These are phyloP conservation scores for Dentipellis sp. DNA, from an alignment of 768 basidiomycete species.

Conservation along the genomic window DNA sequence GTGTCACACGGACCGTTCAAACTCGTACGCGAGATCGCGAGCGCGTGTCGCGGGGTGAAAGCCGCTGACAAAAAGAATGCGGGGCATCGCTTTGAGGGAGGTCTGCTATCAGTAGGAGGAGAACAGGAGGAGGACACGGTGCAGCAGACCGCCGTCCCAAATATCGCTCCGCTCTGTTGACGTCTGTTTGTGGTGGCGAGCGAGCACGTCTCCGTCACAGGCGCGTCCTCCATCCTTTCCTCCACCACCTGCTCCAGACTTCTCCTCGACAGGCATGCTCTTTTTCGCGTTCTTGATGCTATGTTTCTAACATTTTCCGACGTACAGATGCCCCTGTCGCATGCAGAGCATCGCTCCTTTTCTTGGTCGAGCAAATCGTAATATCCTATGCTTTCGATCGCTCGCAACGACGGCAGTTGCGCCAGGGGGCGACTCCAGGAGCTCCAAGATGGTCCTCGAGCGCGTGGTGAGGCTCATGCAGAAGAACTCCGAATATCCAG, in stretches of 20 bases:
- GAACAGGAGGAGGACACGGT: not conserved
- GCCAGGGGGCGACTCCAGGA: too few species aligned
- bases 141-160: not conserved
- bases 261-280: not conserved
- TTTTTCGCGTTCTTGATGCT: not conserved
- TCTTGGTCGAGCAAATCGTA: not conserved
- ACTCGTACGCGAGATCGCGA: slow-evolving; percentile 76
- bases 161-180: not conserved
- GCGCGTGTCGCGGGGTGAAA: slow-evolving; percentile 80
- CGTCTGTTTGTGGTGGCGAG: not conserved
- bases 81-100: slow-evolving; percentile 39
- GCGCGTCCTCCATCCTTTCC: not conserved
- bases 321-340: not conserved
- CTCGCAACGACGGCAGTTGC: not conserved
- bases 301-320: too few species aligned
- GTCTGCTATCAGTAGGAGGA: not conserved
- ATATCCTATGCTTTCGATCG: not conserved
- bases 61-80: slow-evolving; percentile 82
- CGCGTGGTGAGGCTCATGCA: too few species aligned
- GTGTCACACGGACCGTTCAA: slow-evolving; percentile 53
- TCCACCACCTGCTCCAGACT: not conserved
- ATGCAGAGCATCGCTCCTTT: not conserved
- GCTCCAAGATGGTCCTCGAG: too few species aligned
- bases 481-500: too few species aligned
- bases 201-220: not conserved